phyloP scores from a whole-genome alignment of 495 filamentous ascomycete species.

The Ramalina intermedia region DNA sequence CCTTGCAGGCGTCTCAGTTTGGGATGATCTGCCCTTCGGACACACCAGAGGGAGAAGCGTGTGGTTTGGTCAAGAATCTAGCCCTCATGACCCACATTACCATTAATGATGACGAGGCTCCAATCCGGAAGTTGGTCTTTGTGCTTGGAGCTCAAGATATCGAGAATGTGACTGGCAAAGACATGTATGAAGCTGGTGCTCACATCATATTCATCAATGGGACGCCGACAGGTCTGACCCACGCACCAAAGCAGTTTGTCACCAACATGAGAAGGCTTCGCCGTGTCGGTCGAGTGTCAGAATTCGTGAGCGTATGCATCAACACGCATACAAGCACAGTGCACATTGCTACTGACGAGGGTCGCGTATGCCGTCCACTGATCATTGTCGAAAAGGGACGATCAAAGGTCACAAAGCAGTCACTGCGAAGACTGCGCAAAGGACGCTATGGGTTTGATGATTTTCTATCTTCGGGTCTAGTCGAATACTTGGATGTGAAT shows the following conservation, averaged over 20 bases:
- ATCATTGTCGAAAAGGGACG: slow-evolving; percentile 83
- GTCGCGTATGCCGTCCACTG: slow-evolving; percentile 84
- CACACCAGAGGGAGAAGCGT: slow-evolving; percentile 96
- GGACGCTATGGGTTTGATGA: slow-evolving; percentile 82
- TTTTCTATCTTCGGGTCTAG: slow-evolving; percentile 73
- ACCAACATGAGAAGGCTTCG: slow-evolving; percentile 69
- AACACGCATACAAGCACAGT: slow-evolving; percentile 84
- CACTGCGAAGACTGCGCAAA: slow-evolving; percentile 63
- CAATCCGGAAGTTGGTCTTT: slow-evolving; percentile 67
- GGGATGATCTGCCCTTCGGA: slow-evolving; percentile 95
- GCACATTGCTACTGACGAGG: slow-evolving; percentile 93
- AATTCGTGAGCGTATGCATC: slow-evolving; percentile 89
- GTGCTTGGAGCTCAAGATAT: slow-evolving; percentile 70
- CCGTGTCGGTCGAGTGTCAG: slow-evolving; percentile 75
- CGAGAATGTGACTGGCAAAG: slow-evolving; percentile 51
- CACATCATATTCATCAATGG: slow-evolving; percentile 94
- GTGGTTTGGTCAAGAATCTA: slow-evolving; percentile 94
- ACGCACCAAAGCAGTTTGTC: slow-evolving; percentile 70
- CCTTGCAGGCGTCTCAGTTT: slow-evolving; percentile 91
- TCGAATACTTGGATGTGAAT: slow-evolving; percentile 96
- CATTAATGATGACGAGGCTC: slow-evolving; percentile 81
- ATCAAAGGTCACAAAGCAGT: slow-evolving; percentile 58
- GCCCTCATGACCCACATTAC: slow-evolving; percentile 99
- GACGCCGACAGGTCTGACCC: slow-evolving; percentile 72
- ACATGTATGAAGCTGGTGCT: slow-evolving; percentile 67